phyloP scores from a whole-genome alignment of 2,329 filamentous ascomycete genomes.

The Cladosporium sp. region DNA sequence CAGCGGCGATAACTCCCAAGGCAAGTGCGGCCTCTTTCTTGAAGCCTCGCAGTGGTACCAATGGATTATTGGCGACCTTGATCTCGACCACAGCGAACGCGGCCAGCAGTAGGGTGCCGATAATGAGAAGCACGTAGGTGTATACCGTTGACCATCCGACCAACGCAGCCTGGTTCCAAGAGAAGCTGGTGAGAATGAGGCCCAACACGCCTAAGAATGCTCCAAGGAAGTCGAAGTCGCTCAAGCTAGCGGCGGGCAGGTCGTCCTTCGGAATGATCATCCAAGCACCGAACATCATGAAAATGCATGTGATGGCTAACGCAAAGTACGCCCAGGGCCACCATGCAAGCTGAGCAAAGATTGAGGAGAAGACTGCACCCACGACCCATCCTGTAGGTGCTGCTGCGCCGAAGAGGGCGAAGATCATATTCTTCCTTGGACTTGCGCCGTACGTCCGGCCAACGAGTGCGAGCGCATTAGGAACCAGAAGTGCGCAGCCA shows the following conservation, averaged over 20 bases:
- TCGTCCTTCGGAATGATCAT: conserved; percentile 15
- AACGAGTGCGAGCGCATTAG: conserved; percentile 36
- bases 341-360: conserved; percentile 32
- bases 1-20: conserved; percentile 26
- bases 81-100: conserved; percentile 28
- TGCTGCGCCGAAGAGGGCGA: conserved; percentile 34
- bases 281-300: conserved; percentile 17
- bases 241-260: conserved; percentile 20
- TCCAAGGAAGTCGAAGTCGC: conserved; percentile 16
- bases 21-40: conserved; percentile 24
- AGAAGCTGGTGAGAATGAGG: conserved; percentile 30
- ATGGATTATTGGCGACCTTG: conserved; percentile 15
- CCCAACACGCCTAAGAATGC: conserved; percentile 26
- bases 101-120: conserved; percentile 24
- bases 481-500: conserved; percentile 33
- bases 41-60: conserved; percentile 25
- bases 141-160: conserved; percentile 30
- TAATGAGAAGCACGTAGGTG: conserved; percentile 27
- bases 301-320: conserved; percentile 19
- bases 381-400: conserved; percentile 35
- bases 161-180: conserved; percentile 31
- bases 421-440: conserved; percentile 36
- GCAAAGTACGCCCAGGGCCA: conserved; percentile 33
- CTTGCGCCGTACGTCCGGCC: conserved; percentile 32
- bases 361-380: conserved; percentile 30